Evolutionary conservation across 768 basidiomycete genomes (phyloP), one percentile per base, ranked within the genome.

Genomic region (Tulasnella sp.): DNA sequence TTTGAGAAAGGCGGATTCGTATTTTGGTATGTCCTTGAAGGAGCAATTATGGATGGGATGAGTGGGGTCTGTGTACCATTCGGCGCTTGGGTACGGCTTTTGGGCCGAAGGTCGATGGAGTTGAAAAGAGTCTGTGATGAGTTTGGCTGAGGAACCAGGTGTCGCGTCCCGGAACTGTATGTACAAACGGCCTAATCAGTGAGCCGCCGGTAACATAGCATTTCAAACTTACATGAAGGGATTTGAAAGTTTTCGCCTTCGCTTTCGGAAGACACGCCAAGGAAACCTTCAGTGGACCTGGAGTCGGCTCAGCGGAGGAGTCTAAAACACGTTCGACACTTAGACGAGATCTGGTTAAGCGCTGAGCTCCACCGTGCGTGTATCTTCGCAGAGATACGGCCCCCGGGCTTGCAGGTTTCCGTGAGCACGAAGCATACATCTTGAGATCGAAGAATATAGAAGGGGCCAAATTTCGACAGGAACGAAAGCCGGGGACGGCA

Each of bases 41-140:
- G 45, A 25, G 54, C 29, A 74, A 2, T 15, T 76, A 15, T 76
- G 75, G 67, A 76, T 40, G 29, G 75, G 75, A 45, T 76, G 75
- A 25, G 37, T 70, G 5, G 67, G 25, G 22, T 76, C 75, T 69
- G 68, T 69, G 67, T 38, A 76, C 38, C 36, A 42, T 7, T 36
- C 34, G n/a, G 69, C 9, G 58, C 31, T 64, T 14, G 58, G 58
- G 29, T 72, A 34, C 40, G 49, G 38, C 42, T 45, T 52, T 72
- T 72, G 37, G 11, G 58, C 12, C 5, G 58, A 12, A 72, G 49
- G 42, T 72, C 71, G 71, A 45, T 45, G 31, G n/a, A 45, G 71
- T 31, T 72, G 71, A 25, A 72, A 45, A 25, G 29, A 45, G 40
- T 37, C 73, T 52, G 12, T 67, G 73, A 34, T 17, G 58, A 74